Evolutionary conservation across 2,329 filamentous ascomycete species (phyloP).

Genomic region (Pseudomassariella vexata): DNA sequence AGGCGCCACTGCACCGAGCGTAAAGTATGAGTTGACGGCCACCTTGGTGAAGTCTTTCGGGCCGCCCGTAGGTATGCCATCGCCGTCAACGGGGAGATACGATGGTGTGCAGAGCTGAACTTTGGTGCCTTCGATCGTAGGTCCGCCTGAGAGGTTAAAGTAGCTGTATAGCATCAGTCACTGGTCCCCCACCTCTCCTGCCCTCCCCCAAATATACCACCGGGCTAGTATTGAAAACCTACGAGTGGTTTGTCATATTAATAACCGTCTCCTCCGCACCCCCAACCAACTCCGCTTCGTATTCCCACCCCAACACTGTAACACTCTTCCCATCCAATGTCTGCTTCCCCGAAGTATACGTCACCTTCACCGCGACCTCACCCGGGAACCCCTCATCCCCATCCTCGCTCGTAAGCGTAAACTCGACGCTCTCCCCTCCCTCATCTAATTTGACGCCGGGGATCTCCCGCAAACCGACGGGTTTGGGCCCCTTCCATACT

Average conservation of each 20-base stretch:
- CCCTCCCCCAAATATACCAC: too few relatives aligned
- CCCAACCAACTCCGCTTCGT: constrained; percentile 75
- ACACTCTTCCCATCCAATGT: constrained; percentile 55
- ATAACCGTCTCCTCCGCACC: constrained; percentile 84
- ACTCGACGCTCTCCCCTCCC: constrained; percentile 62
- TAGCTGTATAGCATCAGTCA: constrained; percentile 36
- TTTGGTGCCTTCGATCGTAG: constrained; percentile 48
- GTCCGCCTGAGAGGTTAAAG: constrained; percentile 56
- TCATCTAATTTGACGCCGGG: constrained; percentile 44
- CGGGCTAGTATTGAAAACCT: constrained; percentile 20
- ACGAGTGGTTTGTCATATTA: constrained; percentile 96
- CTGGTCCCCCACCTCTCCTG: constrained; percentile 1
- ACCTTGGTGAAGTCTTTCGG: constrained; percentile 62
- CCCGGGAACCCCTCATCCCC: constrained; percentile 90
- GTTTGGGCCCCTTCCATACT: constrained; percentile 66
- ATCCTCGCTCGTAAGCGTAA: constrained; percentile 63
- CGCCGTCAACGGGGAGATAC: constrained; percentile 69
- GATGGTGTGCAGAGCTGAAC: constrained; percentile 61
- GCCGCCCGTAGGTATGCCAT: constrained; percentile 66
- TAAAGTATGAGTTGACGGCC: constrained; percentile 62
- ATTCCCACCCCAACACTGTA: constrained; percentile 77
- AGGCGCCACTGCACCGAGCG: constrained; percentile 63
- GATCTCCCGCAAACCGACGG: constrained; percentile 46
- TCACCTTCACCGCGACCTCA: constrained; percentile 69
- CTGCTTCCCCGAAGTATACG: constrained; percentile 72